Percentiles rank a stretch among this genome's conserved stretches.
These are phyloP conservation scores for Daphne laureola DNA, from an alignment of 441 rosid species.

Conservation along the genomic window DNA sequence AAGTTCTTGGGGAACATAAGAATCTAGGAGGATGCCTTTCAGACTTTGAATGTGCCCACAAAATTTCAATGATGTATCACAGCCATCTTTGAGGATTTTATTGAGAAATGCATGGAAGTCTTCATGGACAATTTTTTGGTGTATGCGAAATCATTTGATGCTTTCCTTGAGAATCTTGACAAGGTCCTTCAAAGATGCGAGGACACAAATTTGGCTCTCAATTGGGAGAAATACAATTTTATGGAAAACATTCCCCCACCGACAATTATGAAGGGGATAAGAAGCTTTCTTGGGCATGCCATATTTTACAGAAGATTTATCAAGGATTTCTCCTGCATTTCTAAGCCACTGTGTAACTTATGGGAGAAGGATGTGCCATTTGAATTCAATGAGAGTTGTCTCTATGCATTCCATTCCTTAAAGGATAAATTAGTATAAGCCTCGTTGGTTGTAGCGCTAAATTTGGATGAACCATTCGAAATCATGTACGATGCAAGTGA, in stretches of 20 bases:
- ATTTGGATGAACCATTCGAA: background rate
- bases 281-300: slow-evolving; percentile 1
- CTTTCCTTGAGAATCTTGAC: background rate
- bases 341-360: background rate
- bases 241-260: slow-evolving; percentile 1
- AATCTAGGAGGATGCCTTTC: too few relatives aligned
- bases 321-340: background rate
- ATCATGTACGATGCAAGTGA: too few relatives aligned
- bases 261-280: background rate
- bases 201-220: background rate
- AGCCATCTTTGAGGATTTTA: too few relatives aligned
- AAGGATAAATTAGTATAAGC: too few relatives aligned
- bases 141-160: background rate
- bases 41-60: too few relatives aligned
- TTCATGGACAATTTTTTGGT: background rate
- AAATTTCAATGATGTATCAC: too few relatives aligned
- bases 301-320: background rate
- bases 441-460: too few relatives aligned
- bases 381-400: background rate
- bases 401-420: too few relatives aligned
- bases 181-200: background rate
- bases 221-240: slow-evolving; percentile 1
- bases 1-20: too few relatives aligned
- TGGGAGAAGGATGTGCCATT: background rate
- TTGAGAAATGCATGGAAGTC: background rate